Conservation (phyloP, 202 grass and related monocot species). For the Bolboschoenoplectus hybrid region DNA sequence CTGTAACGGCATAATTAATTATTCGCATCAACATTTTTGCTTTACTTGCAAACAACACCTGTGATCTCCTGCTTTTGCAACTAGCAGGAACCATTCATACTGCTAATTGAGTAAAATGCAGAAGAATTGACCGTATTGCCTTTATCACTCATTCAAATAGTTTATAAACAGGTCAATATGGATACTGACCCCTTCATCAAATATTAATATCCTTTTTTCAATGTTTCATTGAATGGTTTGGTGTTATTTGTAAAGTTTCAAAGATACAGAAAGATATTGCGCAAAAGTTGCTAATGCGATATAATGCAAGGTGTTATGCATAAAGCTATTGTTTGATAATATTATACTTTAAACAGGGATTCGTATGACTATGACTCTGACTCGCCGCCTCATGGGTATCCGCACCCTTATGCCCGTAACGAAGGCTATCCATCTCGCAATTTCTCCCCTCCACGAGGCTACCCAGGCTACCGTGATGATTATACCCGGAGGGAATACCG, state of each 20-base stretch:
- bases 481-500: conserved; percentile 11
- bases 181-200: not conserved
- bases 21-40: not conserved
- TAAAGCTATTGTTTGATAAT: conserved; percentile 10
- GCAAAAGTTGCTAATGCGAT: not conserved
- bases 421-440: conserved; percentile 4
- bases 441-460: conserved; percentile 23
- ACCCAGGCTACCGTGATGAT: conserved; percentile 4
- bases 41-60: not conserved
- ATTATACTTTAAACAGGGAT: conserved; percentile 9
- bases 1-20: not conserved
- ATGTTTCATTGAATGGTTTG: not conserved
- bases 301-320: conserved; percentile 5
- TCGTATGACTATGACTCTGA: conserved; percentile 29
- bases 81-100: not conserved
- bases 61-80: conserved; percentile 5
- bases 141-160: not conserved
- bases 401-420: conserved; percentile 20
- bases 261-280: not conserved
- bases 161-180: not conserved
- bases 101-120: conserved; percentile 8
- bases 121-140: not conserved
- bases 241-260: not conserved
- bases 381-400: conserved; percentile 19
- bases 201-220: not conserved